A percentile compares a stretch with the other conserved stretches of the same genome.
These are phyloP conservation scores for Corymbia citriodora DNA, from an alignment of 441 rosid species.

Conservation along the genomic window DNA sequence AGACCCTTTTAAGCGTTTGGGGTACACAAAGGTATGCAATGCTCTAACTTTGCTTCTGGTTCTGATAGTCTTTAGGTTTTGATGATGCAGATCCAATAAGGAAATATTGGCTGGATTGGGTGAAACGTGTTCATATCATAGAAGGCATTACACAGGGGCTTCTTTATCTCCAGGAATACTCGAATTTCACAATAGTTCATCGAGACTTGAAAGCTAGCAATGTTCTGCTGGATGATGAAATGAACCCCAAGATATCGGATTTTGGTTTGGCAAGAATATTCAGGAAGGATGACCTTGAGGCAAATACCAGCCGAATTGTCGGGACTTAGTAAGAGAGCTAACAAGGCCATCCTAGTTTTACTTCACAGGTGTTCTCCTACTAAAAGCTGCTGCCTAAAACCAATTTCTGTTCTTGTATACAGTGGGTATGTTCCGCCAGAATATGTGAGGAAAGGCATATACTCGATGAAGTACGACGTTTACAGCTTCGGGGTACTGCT, in stretches of 20 bases:
- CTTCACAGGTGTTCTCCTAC: not conserved
- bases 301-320: slow-evolving; percentile 16
- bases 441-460: slow-evolving; percentile 17
- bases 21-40: not conserved
- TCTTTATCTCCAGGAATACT: slow-evolving; percentile 34
- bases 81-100: slow-evolving; percentile 8
- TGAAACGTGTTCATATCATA: slow-evolving; percentile 21
- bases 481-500: slow-evolving; percentile 29
- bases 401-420: not conserved
- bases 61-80: not conserved
- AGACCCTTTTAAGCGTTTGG: not conserved
- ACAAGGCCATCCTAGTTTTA: not conserved
- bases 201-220: slow-evolving; percentile 30
- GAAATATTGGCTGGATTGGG: slow-evolving; percentile 19
- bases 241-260: slow-evolving; percentile 31
- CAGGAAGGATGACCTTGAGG: slow-evolving; percentile 1
- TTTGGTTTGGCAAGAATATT: slow-evolving; percentile 28
- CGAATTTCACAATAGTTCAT: slow-evolving; percentile 24
- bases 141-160: slow-evolving; percentile 34
- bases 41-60: not conserved
- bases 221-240: slow-evolving; percentile 17
- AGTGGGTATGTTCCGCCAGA: slow-evolving; percentile 33
- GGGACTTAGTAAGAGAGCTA: slow-evolving; percentile 26
- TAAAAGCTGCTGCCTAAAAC: not conserved
- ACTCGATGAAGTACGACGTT: slow-evolving; percentile 24